Evolutionary conservation across 108 stramenopile species (phyloP).

Genomic region (Aurantiochytrium sp.): DNA sequence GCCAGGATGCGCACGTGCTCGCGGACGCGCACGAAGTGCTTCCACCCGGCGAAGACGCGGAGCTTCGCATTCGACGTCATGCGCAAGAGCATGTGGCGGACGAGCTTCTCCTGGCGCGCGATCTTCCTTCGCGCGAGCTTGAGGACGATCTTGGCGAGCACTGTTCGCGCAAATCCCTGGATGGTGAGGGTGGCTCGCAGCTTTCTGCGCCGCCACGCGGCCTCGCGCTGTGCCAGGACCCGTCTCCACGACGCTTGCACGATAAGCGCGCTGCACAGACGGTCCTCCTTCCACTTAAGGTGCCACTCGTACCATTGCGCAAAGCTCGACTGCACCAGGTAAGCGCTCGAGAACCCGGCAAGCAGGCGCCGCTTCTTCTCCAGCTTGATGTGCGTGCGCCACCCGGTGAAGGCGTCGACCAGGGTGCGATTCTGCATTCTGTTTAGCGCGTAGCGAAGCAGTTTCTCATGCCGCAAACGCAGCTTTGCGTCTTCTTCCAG

Average conservation of each 20-base stretch:
- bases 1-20: not conserved
- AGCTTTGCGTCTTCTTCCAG: not conserved
- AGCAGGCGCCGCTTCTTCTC: not conserved
- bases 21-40: not conserved
- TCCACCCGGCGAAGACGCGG: not conserved
- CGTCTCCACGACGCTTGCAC: not conserved
- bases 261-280: not conserved
- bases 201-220: not conserved
- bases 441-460: not conserved
- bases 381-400: not conserved
- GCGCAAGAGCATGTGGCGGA: not conserved
- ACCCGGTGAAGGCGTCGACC: not conserved
- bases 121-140: not conserved
- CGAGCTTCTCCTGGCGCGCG: not conserved
- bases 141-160: not conserved
- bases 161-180: not conserved
- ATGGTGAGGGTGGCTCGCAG: not conserved
- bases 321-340: not conserved
- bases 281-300: not conserved
- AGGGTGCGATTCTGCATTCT: not conserved
- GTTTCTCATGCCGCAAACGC: not conserved
- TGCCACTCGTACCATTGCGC: not conserved
- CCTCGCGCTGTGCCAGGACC: not conserved
- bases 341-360: not conserved
- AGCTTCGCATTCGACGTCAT: not conserved